Evolutionary conservation across 2,329 filamentous ascomycete species (phyloP), one percentile per base, ranked within the genome.

Genomic region (Botrytis aclada): DNA sequence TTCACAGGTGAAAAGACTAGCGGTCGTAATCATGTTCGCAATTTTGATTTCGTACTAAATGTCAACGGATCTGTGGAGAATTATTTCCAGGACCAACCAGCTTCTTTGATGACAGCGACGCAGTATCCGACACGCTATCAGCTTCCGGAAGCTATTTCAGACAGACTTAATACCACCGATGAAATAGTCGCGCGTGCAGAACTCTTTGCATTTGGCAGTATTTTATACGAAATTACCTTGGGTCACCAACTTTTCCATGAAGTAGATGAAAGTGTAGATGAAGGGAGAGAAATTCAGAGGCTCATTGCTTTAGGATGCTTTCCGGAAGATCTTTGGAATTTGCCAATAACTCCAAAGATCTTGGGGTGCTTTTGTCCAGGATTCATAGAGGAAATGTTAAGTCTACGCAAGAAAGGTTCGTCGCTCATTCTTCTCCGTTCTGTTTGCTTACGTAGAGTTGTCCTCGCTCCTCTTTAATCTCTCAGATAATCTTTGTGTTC

Each of bases 301-400:
- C 39, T 22, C 7, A 61, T 61, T 70, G 14, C 20, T 1, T 25
- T 18, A 20, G 67, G 67, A n/a, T 47, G 32, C 4, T 70, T 70
- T 70, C 65, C 65, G 1, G 65, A 58, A 14, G 65, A 69, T 69
- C 25, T 69, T 22, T 69, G 65, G 65, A 4, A 29, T 32, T 32
- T 32, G 25, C 14, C 34, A 25, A 29, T 29, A 7, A 41, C 37
- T 32, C 16, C 65, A 25, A 54, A 22, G 34, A 39, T 69, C 43
- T 29, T 69, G 14, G 47, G 3, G 25, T 56, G 45, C 51, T 69
- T 37, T 9, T 43, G 45, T 22, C 47, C 65, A 22, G 45, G 3
- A 1, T 69, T 69, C 25, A 0, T 29, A 32, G 0, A 54, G 41
- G 45, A 69, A 22, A 58, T 69, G 25, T 29, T 54, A 16, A 58